phyloP scores from a whole-genome alignment of 495 filamentous ascomycete genomes.

The Chlorociboria aeruginascens region DNA sequence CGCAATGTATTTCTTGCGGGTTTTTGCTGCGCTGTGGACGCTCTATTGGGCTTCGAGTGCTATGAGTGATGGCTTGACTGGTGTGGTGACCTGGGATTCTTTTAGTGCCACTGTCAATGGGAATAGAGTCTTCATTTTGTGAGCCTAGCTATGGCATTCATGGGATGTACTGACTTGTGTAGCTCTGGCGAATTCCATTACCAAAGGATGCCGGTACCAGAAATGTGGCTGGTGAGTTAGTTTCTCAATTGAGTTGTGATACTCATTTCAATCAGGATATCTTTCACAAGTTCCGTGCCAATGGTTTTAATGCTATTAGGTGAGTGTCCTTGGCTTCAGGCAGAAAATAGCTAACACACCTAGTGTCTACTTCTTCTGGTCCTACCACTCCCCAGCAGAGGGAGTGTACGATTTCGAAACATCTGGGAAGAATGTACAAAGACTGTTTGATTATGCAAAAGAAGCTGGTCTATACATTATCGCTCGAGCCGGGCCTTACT shows the following conservation, averaged over 20 bases:
- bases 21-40: conserved; percentile 10
- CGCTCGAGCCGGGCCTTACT: conserved; percentile 46
- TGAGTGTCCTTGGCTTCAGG: conserved; percentile 8
- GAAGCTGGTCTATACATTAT: conserved; percentile 48
- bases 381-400: conserved; percentile 39
- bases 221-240: conserved; percentile 23
- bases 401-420: conserved; percentile 43
- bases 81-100: conserved; percentile 29
- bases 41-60: conserved; percentile 10
- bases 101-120: conserved; percentile 42
- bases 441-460: conserved; percentile 47
- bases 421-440: conserved; percentile 42
- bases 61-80: conserved; percentile 11
- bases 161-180: not conserved
- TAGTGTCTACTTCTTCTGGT: conserved; percentile 44
- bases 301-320: conserved; percentile 41
- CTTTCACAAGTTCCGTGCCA: conserved; percentile 46
- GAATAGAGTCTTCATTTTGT: conserved; percentile 37
- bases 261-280: conserved; percentile 27
- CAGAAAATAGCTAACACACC: not conserved
- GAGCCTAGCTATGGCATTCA: not conserved
- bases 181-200: conserved; percentile 47
- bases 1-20: conserved; percentile 10
- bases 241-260: not conserved
- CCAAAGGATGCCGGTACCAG: conserved; percentile 43